phyloP scores from a whole-genome alignment of 306 rosid species.

The Sindora glabra region DNA sequence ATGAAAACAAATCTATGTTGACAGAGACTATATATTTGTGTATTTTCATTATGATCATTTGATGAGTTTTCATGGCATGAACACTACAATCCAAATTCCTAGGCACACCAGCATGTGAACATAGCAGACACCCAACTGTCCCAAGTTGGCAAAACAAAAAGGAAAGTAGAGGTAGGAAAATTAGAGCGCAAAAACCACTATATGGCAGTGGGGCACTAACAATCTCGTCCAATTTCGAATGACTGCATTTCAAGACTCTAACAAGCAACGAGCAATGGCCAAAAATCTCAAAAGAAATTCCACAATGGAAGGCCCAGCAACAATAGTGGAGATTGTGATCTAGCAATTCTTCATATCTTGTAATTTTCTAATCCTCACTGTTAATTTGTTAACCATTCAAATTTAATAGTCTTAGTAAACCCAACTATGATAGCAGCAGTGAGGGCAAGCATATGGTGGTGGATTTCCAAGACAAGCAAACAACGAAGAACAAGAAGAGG shows the following conservation, averaged over 20 bases:
- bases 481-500: background rate
- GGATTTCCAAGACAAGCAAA: conserved; percentile 16
- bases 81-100: too few species aligned
- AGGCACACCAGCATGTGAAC: background rate
- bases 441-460: conserved; percentile 6
- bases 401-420: conserved; percentile 20
- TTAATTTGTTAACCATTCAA: conserved; percentile 24
- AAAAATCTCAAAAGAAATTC: background rate
- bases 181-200: background rate
- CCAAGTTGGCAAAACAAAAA: background rate
- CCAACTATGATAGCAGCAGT: conserved; percentile 13
- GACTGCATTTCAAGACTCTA: conserved; percentile 28
- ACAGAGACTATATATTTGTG: too few species aligned
- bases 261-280: background rate
- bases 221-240: conserved; percentile 5
- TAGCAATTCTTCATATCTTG: background rate
- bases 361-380: conserved; percentile 26
- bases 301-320: conserved; percentile 40
- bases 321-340: conserved; percentile 34
- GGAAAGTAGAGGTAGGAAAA: too few species aligned
- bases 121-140: background rate
- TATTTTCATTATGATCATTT: too few species aligned
- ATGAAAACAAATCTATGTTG: too few species aligned
- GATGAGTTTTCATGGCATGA: too few species aligned
- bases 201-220: conserved; percentile 30